Conservation (phyloP, 2,329 filamentous ascomycete genomes). For the Pseudocercospora crystallina region DNA sequence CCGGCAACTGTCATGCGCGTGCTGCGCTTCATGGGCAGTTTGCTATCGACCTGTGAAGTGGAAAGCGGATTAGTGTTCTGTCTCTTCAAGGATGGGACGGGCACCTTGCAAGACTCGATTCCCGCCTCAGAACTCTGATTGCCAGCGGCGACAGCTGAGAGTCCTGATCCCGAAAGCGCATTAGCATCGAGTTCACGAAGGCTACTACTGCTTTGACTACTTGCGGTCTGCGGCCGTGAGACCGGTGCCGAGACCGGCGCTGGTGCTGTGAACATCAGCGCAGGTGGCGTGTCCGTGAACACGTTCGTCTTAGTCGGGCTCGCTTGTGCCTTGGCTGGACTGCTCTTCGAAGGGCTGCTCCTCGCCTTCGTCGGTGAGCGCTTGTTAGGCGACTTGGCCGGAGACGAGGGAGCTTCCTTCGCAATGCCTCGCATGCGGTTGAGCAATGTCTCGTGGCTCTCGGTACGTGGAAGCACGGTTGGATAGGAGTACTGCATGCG, state of each 20-base stretch:
- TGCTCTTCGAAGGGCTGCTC: slow-evolving; percentile 21
- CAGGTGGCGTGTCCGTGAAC: slow-evolving; percentile 35
- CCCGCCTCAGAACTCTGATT: slow-evolving; percentile 34
- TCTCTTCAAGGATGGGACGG: slow-evolving; percentile 44
- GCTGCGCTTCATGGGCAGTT: slow-evolving; percentile 45
- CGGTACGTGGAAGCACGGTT: slow-evolving; percentile 73
- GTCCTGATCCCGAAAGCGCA: slow-evolving; percentile 33
- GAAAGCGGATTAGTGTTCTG: slow-evolving; percentile 38
- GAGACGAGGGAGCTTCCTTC: slow-evolving; percentile 26
- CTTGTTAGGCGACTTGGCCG: slow-evolving; percentile 36
- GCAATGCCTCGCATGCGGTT: slow-evolving; percentile 49
- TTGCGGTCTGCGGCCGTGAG: slow-evolving; percentile 30
- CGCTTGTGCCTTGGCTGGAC: slow-evolving; percentile 29
- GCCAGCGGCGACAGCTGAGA: slow-evolving; percentile 20
- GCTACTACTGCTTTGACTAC: slow-evolving; percentile 29
- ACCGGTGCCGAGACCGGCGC: slow-evolving; percentile 24
- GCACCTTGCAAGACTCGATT: slow-evolving; percentile 25
- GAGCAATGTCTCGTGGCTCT: slow-evolving; percentile 58
- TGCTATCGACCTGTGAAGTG: slow-evolving; percentile 34
- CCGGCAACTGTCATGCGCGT: slow-evolving; percentile 44
- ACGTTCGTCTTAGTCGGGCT: slow-evolving; percentile 36
- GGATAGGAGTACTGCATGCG: slow-evolving; percentile 81
- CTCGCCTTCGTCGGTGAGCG: slow-evolving; percentile 28
- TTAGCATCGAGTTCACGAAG: slow-evolving; percentile 53
- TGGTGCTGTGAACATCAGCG: slow-evolving; percentile 18